Percentiles rank a stretch among this genome's conserved stretches.
Evolutionary conservation across 345 rosid genomes (phyloP).

Genomic region (Citrus cavaleriei): DNA sequence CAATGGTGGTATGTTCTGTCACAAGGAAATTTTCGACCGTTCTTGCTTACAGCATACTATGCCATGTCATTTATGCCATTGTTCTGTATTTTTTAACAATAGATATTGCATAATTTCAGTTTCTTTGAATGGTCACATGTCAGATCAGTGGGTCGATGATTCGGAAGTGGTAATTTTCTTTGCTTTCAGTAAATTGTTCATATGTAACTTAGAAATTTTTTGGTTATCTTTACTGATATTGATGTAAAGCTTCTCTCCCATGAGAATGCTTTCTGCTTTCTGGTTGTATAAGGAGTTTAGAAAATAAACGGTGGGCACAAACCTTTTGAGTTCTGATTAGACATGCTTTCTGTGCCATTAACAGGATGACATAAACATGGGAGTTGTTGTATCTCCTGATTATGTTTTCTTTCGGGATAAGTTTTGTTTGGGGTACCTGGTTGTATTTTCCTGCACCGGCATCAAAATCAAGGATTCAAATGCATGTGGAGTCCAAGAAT

Average conservation of each 20-base stretch:
- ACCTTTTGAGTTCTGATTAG: constrained; percentile 8
- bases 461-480: constrained; percentile 46
- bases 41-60: not conserved
- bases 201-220: not conserved
- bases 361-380: constrained; percentile 48
- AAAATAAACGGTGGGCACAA: constrained; percentile 1
- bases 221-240: not conserved
- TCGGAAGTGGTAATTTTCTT: constrained; percentile 43
- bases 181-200: not conserved
- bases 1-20: constrained; percentile 36
- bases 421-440: constrained; percentile 37
- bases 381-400: constrained; percentile 50
- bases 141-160: constrained; percentile 24
- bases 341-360: constrained; percentile 24
- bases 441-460: constrained; percentile 53
- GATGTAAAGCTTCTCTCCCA: not conserved
- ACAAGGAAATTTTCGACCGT: not conserved
- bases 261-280: constrained; percentile 10
- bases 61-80: constrained; percentile 5
- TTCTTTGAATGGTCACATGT: constrained; percentile 22
- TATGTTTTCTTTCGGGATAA: constrained; percentile 48
- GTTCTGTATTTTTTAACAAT: constrained; percentile 25
- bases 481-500: constrained; percentile 30
- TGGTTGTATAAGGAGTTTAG: not conserved
- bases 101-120: constrained; percentile 37